These are phyloP conservation scores for Pleurotus eryngii DNA, from an alignment of 768 basidiomycete genomes.

Conservation along the genomic window DNA sequence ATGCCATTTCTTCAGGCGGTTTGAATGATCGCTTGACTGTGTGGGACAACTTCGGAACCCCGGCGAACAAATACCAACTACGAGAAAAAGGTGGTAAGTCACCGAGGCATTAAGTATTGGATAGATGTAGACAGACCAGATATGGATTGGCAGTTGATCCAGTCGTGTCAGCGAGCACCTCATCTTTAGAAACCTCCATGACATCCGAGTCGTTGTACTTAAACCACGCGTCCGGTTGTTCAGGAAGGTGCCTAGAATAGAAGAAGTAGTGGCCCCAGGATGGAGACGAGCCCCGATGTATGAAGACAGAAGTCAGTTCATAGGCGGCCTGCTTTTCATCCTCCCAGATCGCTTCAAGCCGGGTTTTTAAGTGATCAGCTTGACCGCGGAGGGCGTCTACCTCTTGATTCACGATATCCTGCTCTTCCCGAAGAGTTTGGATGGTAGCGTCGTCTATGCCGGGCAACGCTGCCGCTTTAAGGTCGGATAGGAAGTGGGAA, in stretches of 20 bases:
- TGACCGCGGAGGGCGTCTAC: conserved; percentile 51
- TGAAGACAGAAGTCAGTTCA: conserved; percentile 91
- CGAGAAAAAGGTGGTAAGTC: not conserved
- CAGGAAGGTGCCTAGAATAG: conserved; percentile 85
- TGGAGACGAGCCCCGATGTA: conserved; percentile 86
- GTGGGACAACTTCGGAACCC: conserved; percentile 72
- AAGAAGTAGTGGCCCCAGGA: conserved; percentile 96
- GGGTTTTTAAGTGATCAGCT: conserved; percentile 54
- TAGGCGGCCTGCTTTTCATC: conserved; percentile 68
- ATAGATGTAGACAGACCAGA: conserved; percentile 48
- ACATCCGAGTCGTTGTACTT: conserved; percentile 96
- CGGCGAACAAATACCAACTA: conserved; percentile 85
- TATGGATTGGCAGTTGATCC: conserved; percentile 89
- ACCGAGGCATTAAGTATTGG: not conserved
- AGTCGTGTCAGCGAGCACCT: conserved; percentile 88
- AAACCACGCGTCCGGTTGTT: conserved; percentile 82
- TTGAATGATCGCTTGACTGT: conserved; percentile 71
- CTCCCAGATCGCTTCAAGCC: conserved; percentile 74
- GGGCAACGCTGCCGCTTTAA: conserved; percentile 39
- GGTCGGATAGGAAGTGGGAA: conserved; percentile 50
- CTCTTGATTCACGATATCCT: conserved; percentile 47
- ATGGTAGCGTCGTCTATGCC: conserved; percentile 63
- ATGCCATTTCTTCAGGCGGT: conserved; percentile 10
- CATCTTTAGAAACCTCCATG: conserved; percentile 68
- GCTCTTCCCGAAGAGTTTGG: conserved; percentile 50